A percentile compares a stretch with the other conserved stretches of the same genome.
Evolutionary conservation across 2,329 filamentous ascomycete genomes (phyloP).

Genomic region (Diaporthe citriasiana): DNA sequence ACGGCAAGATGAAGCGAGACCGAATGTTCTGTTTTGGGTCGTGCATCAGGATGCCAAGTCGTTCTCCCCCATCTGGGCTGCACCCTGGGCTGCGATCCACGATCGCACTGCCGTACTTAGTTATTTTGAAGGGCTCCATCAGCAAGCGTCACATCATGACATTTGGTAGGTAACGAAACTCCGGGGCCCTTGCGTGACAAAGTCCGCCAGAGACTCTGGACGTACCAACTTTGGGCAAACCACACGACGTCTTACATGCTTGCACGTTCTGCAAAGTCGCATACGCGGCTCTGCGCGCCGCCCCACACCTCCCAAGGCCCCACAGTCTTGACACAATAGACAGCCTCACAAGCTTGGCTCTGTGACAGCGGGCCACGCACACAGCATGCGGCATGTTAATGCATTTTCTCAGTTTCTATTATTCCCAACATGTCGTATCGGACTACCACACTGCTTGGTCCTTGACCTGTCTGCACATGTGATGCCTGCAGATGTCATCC

Average conservation of each 20-base stretch:
- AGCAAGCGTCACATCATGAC: constrained; percentile 4
- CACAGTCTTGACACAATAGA: constrained; percentile 29
- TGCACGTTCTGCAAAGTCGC: not conserved
- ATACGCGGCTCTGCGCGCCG: constrained; percentile 20
- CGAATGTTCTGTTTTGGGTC: constrained; percentile 34
- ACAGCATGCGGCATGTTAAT: constrained; percentile 9
- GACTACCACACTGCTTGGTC: not conserved
- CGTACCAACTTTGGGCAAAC: not conserved
- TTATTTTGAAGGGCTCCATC: not conserved
- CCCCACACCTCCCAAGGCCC: constrained; percentile 11
- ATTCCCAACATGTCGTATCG: constrained; percentile 17
- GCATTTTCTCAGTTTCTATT: constrained; percentile 14
- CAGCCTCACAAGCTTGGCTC: constrained; percentile 29
- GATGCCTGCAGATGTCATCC: not conserved
- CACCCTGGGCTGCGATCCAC: not conserved
- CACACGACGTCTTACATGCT: not conserved
- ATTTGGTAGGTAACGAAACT: not conserved
- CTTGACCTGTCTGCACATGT: not conserved
- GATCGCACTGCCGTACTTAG: not conserved
- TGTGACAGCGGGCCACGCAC: constrained; percentile 3
- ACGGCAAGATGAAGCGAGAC: constrained; percentile 31
- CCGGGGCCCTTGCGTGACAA: not conserved
- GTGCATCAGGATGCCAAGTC: constrained; percentile 27
- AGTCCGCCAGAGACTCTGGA: not conserved
- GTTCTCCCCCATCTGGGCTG: not conserved